These are phyloP conservation scores for Didymella sp. DNA, from an alignment of 2,329 filamentous ascomycete species.

Conservation along the genomic window DNA sequence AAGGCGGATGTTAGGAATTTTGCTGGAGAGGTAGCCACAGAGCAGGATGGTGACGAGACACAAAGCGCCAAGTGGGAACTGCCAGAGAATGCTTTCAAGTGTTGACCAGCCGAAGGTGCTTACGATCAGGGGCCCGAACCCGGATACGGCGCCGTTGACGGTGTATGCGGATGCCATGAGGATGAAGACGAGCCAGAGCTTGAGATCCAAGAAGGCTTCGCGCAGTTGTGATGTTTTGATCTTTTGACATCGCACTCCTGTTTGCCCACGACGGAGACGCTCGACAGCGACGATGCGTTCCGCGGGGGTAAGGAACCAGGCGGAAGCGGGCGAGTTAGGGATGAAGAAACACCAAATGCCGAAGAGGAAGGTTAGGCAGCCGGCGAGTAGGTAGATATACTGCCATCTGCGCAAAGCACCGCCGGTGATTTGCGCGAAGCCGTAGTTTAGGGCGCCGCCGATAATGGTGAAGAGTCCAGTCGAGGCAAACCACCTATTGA, in stretches of 20 bases:
- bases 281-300: conserved; percentile 65
- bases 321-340: conserved; percentile 69
- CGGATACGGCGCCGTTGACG: conserved; percentile 54
- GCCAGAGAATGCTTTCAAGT: conserved; percentile 58
- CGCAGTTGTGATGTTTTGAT: conserved; percentile 61
- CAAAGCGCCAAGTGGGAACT: conserved; percentile 76
- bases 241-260: conserved; percentile 59
- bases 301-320: conserved; percentile 71
- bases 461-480: conserved; percentile 52
- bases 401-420: conserved; percentile 62
- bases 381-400: conserved; percentile 71
- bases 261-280: conserved; percentile 56
- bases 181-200: conserved; percentile 51
- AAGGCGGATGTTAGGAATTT: conserved; percentile 68
- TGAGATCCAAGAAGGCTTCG: conserved; percentile 58
- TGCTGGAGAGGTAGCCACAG: conserved; percentile 69
- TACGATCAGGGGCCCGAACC: conserved; percentile 49
- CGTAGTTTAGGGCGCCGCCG: conserved; percentile 45
- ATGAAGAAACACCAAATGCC: conserved; percentile 71
- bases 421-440: conserved; percentile 48
- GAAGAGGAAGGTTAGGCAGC: conserved; percentile 63
- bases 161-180: conserved; percentile 64
- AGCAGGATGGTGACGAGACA: conserved; percentile 71
- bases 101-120: conserved; percentile 54
- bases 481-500: conserved; percentile 65